Evolutionary conservation across 371 early-diverging fungal species (phyloP), one percentile per base, ranked within the genome.

Genomic region (Apophysomyces ossiformis): DNA sequence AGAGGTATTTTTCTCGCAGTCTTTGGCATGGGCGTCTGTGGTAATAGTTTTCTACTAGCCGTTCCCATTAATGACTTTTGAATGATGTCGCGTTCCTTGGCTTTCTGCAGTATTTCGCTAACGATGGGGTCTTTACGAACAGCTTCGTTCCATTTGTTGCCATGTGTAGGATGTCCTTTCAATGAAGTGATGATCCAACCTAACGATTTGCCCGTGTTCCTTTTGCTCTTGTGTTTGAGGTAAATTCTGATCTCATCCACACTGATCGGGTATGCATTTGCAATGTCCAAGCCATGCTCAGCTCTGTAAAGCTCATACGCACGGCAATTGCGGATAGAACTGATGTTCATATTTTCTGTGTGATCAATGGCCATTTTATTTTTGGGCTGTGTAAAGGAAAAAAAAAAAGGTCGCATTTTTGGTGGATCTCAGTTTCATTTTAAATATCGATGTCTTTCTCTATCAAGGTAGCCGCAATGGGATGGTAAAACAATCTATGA

Each of bases 401-500:
- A 26, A 26, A 26, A 26, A 26, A 26, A 26, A 0, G 21, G 32
- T 26, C 32, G 32, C 32, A 26, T 26, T 26, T 21, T 26, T 26
- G 32, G 32, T 26, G 32, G 32, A 26, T 26, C 32, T 26, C 32
- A 26, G 32, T 26, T 26, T 26, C 32, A 26, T 41, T 41, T 50
- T 69, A 69, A 46, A 91, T 75, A 18, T 82, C 86, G 12, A 93
- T 79, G 69, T 93, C 93, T 73, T 93, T 93, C 66, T 83, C 90
- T 41, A 94, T 89, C 83, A 93, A 74, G 60, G 78, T 73, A 32
- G 90, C 85, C 57, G 94, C 93, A 72, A 97, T 97, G 4, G 98
- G 97, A 64, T 97, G 98, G 67, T 95, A 97, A 69, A 93, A 93
- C 11, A 74, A 72, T 58, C 86, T 87, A 74, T 94, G 74, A 37